Base-by-base conservation (phyloP, 371 early-diverging fungal species). In the Syncephalastrum racemosum region DNA sequence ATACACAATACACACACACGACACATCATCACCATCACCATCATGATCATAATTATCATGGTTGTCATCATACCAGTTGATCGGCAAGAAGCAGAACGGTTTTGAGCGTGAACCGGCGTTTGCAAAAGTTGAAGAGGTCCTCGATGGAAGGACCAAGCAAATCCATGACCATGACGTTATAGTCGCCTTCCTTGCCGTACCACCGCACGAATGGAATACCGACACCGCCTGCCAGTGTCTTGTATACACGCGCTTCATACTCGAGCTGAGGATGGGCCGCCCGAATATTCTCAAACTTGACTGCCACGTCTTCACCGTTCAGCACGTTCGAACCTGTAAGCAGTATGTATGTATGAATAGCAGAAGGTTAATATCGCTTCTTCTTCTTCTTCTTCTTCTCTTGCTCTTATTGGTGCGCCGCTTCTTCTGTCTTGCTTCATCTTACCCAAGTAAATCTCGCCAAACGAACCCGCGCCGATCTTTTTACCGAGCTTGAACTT, bases 381-480 rank as follows among this genome's bases (percentile, higher is more conserved):
- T 8, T 31, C 10, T n/a, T n/a, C n/a, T n/a, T n/a, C n/a, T n/a
- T n/a, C n/a, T n/a, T n/a, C n/a, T n/a, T n/a, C n/a, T n/a, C n/a
- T n/a, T n/a, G n/a, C n/a, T n/a, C 36, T 8, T 31, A 31, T 31
- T 31, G 36, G 36, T 31, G 36, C 36, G 36, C 19, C 39, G 31
- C 16, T 25, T 36, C 19, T 39, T 51, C 39, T 51, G 12, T 53
- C 27, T 43, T 43, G 16, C 39, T 8, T 51, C 39, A 13, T 13
- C 40, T 56, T 80, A 90, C 94, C 96, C 50, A 96, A 82, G 76
- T 94, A 99, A 68, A 99, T 98, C 71, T 99, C 99, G 52, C 99
- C 99, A 88, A 99, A 99, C 42, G 96, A 93, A 58, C 99, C 99
- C 46, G 94, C 88, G 53, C 99, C 99, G 77, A 99, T 96, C 83